Conservation (phyloP, 1,284 basidiomycete genomes). For the Melampsora americana region DNA sequence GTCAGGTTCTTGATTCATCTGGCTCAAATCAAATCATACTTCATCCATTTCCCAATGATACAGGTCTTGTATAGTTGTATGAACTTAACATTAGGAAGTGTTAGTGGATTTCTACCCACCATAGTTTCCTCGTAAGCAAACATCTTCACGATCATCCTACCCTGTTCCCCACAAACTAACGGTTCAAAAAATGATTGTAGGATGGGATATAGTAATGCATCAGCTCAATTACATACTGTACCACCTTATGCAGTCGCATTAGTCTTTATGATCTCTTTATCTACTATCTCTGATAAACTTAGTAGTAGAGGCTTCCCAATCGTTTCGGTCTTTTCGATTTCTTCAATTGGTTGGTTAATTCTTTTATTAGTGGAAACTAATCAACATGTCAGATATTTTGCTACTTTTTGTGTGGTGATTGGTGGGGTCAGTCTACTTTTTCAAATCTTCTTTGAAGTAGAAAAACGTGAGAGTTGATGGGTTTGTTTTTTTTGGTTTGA, state of each 20-base stretch:
- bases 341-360: constrained; percentile 61
- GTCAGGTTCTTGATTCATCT: constrained; percentile 52
- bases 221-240: constrained; percentile 67
- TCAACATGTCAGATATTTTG: constrained; percentile 10
- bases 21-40: too few relatives aligned
- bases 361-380: not conserved
- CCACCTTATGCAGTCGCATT: constrained; percentile 75
- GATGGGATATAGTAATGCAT: constrained; percentile 57
- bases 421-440: not conserved
- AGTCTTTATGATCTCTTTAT: constrained; percentile 64
- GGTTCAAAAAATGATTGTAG: constrained; percentile 24
- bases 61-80: constrained; percentile 64
- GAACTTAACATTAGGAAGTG: constrained; percentile 72
- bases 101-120: constrained; percentile 64
- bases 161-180: too few relatives aligned
- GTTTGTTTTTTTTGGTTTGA: not conserved
- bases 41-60: constrained; percentile 59
- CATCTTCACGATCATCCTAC: constrained; percentile 44
- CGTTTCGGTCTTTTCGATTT: constrained; percentile 59
- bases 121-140: not conserved
- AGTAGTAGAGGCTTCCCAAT: constrained; percentile 69
- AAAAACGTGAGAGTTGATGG: too few relatives aligned
- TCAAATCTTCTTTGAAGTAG: not conserved
- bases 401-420: constrained; percentile 12
- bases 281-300: constrained; percentile 67